Evolutionary conservation across 106 monocot species (phyloP).

Genomic region (Gastrodia elata): DNA sequence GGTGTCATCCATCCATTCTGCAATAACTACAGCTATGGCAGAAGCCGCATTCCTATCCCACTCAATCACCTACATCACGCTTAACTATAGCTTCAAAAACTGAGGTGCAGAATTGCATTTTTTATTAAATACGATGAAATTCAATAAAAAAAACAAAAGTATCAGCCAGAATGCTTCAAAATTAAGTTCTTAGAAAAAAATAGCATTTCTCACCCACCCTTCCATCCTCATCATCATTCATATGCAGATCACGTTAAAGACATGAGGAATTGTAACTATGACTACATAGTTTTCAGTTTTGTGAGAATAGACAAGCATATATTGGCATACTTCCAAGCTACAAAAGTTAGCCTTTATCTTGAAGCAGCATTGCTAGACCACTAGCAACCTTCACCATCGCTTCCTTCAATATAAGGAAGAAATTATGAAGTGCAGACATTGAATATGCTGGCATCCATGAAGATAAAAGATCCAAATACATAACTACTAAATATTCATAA

Average conservation of each 20-base stretch:
- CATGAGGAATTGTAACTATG: not conserved
- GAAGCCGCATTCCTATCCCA: not conserved
- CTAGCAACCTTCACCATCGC: not conserved
- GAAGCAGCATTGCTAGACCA: not conserved
- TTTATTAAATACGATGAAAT: too few relatives aligned
- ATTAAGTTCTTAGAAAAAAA: not conserved
- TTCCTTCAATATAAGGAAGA: not conserved
- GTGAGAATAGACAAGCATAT: not conserved
- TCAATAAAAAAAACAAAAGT: not conserved
- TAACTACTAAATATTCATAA: not conserved
- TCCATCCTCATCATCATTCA: not conserved
- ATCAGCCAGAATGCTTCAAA: too few relatives aligned
- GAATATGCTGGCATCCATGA: not conserved
- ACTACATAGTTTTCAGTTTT: not conserved
- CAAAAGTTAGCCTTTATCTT: not conserved
- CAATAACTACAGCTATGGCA: not conserved
- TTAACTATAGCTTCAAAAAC: not conserved
- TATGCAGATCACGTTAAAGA: not conserved
- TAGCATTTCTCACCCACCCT: not conserved
- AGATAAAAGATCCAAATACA: too few relatives aligned
- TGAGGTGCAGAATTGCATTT: not conserved
- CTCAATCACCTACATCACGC: not conserved
- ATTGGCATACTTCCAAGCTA: not conserved
- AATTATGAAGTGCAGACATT: not conserved
- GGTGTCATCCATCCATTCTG: not conserved